phyloP scores from a whole-genome alignment of 345 rosid genomes.

The Sonneratia caseolaris region DNA sequence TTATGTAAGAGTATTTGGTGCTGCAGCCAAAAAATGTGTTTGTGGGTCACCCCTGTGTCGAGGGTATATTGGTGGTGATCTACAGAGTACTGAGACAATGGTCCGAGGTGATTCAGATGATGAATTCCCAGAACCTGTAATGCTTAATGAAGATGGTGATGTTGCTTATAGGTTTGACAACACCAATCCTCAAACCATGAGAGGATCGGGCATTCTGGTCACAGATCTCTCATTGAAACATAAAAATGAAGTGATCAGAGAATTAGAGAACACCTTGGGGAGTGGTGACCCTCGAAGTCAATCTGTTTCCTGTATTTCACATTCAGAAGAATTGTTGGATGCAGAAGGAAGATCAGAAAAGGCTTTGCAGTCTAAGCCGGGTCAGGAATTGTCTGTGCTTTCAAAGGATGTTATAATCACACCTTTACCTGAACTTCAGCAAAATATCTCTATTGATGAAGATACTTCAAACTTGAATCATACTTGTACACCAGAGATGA shows the following conservation, averaged over 20 bases:
- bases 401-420: constrained; percentile 20
- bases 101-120: constrained; percentile 97
- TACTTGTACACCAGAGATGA: constrained; percentile 12
- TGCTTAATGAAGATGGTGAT: constrained; percentile 57
- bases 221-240: constrained; percentile 17
- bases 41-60: constrained; percentile 82
- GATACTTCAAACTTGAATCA: constrained; percentile 17
- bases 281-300: constrained; percentile 21
- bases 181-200: constrained; percentile 19
- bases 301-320: constrained; percentile 23
- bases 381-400: constrained; percentile 18
- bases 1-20: constrained; percentile 94
- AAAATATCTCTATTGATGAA: constrained; percentile 26
- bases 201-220: constrained; percentile 15
- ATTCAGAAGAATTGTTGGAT: constrained; percentile 21
- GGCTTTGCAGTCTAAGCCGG: constrained; percentile 21
- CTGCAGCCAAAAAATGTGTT: constrained; percentile 94
- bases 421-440: constrained; percentile 25
- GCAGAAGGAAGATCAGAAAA: constrained; percentile 21
- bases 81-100: constrained; percentile 55
- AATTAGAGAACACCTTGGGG: constrained; percentile 15
- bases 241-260: not conserved
- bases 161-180: constrained; percentile 28
- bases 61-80: constrained; percentile 98
- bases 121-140: constrained; percentile 87